Percentiles rank a stretch among this genome's conserved stretches.
These are phyloP conservation scores for Calocera viscosa DNA, from an alignment of 768 basidiomycete genomes.

Conservation along the genomic window DNA sequence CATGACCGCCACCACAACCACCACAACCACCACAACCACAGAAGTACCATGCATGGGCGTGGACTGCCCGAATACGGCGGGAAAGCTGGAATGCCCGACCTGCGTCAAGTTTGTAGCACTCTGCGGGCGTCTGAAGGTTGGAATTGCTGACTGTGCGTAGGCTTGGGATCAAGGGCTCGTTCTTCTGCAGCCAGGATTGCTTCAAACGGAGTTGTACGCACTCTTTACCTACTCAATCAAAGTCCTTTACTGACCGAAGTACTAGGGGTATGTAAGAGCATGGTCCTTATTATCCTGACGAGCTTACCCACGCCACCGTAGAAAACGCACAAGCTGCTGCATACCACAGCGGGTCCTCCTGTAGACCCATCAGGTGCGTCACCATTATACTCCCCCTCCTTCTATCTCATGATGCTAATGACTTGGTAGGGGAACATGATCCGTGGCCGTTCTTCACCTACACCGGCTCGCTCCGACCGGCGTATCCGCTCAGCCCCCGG, in stretches of 20 bases:
- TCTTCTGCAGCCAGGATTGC: slow-evolving; percentile 91
- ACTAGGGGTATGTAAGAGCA: slow-evolving; percentile 27
- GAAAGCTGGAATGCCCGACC: slow-evolving; percentile 81
- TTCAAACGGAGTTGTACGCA: slow-evolving; percentile 87
- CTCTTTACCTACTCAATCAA: slow-evolving; percentile 11
- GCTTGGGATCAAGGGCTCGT: slow-evolving; percentile 68
- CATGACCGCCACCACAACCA: neutral
- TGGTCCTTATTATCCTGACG: slow-evolving; percentile 6
- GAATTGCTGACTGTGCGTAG: slow-evolving; percentile 29
- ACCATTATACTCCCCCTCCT: neutral
- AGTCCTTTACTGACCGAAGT: slow-evolving; percentile 13
- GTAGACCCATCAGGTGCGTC: slow-evolving; percentile 14
- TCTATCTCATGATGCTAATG: neutral
- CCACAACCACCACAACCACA: neutral
- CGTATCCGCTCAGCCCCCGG: slow-evolving; percentile 74
- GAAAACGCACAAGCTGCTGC: slow-evolving; percentile 75
- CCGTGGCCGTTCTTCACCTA: slow-evolving; percentile 67
- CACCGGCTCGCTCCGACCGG: slow-evolving; percentile 66
- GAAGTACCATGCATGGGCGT: slow-evolving; percentile 9
- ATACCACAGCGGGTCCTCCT: slow-evolving; percentile 36
- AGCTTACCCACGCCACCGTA: slow-evolving; percentile 24
- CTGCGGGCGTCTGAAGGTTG: slow-evolving; percentile 14
- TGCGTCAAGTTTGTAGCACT: slow-evolving; percentile 52
- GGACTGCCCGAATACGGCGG: slow-evolving; percentile 47
- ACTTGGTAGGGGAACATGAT: slow-evolving; percentile 60